A percentile compares a stretch with the other conserved stretches of the same genome.
Evolutionary conservation across 441 rosid genomes (phyloP).

Genomic region (Erodium texanum): DNA sequence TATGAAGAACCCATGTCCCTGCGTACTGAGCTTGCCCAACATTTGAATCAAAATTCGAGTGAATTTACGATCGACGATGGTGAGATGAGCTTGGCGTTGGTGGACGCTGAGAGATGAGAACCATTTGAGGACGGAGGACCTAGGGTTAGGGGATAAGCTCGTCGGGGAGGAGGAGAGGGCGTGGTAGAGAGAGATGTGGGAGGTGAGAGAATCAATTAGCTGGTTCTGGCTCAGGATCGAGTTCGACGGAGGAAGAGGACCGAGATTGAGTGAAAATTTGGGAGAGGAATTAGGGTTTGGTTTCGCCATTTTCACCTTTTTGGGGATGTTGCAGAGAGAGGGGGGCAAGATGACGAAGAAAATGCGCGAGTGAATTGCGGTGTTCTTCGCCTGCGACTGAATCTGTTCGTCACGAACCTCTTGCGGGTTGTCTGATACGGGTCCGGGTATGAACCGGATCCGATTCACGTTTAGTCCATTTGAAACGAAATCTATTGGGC

Average conservation of each 20-base stretch:
- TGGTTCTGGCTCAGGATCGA: slow-evolving; percentile 49
- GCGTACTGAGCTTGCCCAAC: slow-evolving; percentile 48
- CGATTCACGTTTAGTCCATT: no score
- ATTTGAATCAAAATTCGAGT: slow-evolving; percentile 59
- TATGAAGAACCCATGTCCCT: slow-evolving; percentile 72
- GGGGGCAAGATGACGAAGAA: neutral
- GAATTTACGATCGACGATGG: slow-evolving; percentile 54
- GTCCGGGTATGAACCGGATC: neutral
- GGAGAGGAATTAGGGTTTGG: slow-evolving; percentile 21
- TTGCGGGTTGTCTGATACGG: neutral
- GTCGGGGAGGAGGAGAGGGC: slow-evolving; percentile 33
- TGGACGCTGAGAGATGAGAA: slow-evolving; percentile 64
- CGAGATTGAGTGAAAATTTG: slow-evolving; percentile 4
- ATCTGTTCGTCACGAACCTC: neutral
- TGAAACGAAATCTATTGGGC: no score
- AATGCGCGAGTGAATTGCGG: neutral
- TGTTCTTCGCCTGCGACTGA: neutral
- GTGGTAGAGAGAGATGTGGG: slow-evolving; percentile 86
- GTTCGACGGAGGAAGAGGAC: neutral
- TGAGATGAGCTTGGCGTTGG: slow-evolving; percentile 74
- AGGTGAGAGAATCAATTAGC: slow-evolving; percentile 66
- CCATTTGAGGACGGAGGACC: slow-evolving; percentile 77
- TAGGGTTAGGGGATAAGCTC: slow-evolving; percentile 29
- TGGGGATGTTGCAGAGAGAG: neutral
- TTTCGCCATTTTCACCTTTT: slow-evolving; percentile 21